Conservation (phyloP, 441 rosid species). For the Brassica hybrid region DNA sequence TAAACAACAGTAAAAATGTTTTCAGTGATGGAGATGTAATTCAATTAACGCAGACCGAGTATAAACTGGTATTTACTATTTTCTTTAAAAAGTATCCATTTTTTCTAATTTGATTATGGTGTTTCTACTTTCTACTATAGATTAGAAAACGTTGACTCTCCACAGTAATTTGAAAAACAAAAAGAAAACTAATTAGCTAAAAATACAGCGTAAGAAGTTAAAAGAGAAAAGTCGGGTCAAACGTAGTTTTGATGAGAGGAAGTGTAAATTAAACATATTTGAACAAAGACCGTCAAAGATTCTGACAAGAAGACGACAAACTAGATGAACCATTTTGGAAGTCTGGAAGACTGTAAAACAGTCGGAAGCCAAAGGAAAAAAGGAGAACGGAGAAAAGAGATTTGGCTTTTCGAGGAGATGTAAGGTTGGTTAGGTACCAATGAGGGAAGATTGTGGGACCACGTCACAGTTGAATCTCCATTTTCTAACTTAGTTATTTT, state of each 20-base stretch:
- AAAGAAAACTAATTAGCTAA: too few relatives aligned
- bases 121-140: neutral
- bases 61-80: neutral
- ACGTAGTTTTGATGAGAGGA: neutral
- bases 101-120: neutral
- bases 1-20: neutral
- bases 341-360: constrained; percentile 4
- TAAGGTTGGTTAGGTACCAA: constrained; percentile 35
- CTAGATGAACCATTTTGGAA: constrained; percentile 28
- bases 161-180: too few relatives aligned
- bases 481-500: neutral
- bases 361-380: neutral
- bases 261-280: too few relatives aligned
- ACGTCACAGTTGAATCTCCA: constrained; percentile 15
- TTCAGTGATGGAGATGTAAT: too few relatives aligned
- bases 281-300: constrained; percentile 41
- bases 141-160: neutral
- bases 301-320: constrained; percentile 37
- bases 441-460: constrained; percentile 35
- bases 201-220: too few relatives aligned
- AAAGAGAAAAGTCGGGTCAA: too few relatives aligned
- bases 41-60: neutral
- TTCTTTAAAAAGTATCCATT: neutral
- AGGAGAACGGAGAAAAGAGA: neutral
- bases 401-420: constrained; percentile 40